A percentile compares a stretch with the other conserved stretches of the same genome.
phyloP scores from a whole-genome alignment of 1,139 yeast species.

The Debaryomyces singareniensis region DNA sequence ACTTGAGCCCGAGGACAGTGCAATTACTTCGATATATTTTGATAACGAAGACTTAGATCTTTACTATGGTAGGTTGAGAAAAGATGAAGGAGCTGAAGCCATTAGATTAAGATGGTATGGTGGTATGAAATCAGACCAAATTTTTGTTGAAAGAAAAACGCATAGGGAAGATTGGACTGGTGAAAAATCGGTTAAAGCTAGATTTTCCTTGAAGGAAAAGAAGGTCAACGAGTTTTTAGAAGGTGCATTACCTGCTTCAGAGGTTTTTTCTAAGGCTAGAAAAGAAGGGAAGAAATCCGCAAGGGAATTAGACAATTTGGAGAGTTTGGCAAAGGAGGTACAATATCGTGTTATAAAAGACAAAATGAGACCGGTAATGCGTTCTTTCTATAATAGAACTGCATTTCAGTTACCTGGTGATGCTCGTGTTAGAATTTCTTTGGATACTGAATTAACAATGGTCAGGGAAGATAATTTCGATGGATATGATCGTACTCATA shows the following conservation, averaged over 20 bases:
- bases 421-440: constrained; percentile 95
- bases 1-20: constrained; percentile 88
- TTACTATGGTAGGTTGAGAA: constrained; percentile 88
- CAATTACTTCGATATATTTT: constrained; percentile 92
- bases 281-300: constrained; percentile 84
- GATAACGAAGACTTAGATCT: constrained; percentile 86
- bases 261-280: constrained; percentile 87
- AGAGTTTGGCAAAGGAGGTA: constrained; percentile 85
- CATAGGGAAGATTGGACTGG: constrained; percentile 99
- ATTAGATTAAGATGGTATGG: constrained; percentile 98
- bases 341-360: constrained; percentile 84
- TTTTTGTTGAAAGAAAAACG: constrained; percentile 94
- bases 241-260: constrained; percentile 82
- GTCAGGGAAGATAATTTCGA: constrained; percentile 96
- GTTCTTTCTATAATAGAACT: constrained; percentile 95
- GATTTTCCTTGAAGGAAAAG: constrained; percentile 88
- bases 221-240: constrained; percentile 76
- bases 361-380: constrained; percentile 84
- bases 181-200: constrained; percentile 94
- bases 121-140: constrained; percentile 88
- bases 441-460: constrained; percentile 93
- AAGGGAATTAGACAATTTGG: constrained; percentile 87
- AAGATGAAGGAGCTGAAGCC: constrained; percentile 99
- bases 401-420: constrained; percentile 99
- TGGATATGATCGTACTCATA: constrained; percentile 81